Conservation (phyloP, 805 yeast genomes). For the Jamesozyma jinghongensis region DNA sequence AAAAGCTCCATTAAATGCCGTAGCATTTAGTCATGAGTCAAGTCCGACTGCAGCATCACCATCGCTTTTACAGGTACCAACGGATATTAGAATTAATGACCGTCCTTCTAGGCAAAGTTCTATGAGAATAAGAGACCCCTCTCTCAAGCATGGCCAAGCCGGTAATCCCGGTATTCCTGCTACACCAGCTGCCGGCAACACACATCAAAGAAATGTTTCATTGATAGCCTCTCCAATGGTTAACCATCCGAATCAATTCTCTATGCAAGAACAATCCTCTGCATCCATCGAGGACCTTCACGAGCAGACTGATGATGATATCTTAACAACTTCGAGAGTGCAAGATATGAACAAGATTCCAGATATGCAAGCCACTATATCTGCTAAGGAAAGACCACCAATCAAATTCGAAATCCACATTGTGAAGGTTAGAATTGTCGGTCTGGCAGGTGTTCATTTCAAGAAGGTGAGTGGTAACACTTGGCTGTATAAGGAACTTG, state of each 20-base stretch:
- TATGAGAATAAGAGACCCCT: conserved; percentile 30
- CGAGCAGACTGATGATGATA: conserved; percentile 25
- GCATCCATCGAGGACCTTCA: conserved; percentile 24
- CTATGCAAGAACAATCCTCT: conserved; percentile 26
- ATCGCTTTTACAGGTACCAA: conserved; percentile 4
- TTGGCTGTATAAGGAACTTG: conserved; percentile 88
- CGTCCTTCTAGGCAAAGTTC: conserved; percentile 28
- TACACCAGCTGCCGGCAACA: conserved; percentile 43
- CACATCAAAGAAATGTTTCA: conserved; percentile 23
- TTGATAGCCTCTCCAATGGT: conserved; percentile 24
- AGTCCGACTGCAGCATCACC: background rate
- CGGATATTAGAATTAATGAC: background rate
- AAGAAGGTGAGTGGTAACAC: conserved; percentile 90
- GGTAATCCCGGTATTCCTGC: conserved; percentile 41
- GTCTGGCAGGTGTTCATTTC: conserved; percentile 89
- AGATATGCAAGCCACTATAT: conserved; percentile 15
- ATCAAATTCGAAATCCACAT: conserved; percentile 84
- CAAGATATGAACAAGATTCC: conserved; percentile 47
- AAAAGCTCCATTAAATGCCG: conserved; percentile 38
- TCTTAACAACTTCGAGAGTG: conserved; percentile 43
- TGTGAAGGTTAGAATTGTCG: conserved; percentile 85
- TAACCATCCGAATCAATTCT: conserved; percentile 1
- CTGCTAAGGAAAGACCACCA: conserved; percentile 37
- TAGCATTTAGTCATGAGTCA: background rate
- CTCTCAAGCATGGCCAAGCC: conserved; percentile 27